phyloP scores from a whole-genome alignment of 2,329 filamentous ascomycete genomes.

The Grosmannia penicillata region DNA sequence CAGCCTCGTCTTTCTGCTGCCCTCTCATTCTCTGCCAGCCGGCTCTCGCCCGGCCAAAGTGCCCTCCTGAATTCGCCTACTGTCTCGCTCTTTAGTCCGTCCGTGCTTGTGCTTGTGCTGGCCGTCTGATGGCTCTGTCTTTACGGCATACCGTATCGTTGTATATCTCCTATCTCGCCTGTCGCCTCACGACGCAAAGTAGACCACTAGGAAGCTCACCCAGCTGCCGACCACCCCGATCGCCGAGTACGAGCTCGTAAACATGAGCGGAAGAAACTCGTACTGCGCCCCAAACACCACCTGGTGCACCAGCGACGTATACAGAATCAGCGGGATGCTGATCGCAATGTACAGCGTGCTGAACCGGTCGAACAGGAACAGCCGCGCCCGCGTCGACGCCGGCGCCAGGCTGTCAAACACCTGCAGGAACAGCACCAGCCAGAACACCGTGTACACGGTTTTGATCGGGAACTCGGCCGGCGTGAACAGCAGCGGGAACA shows the following conservation, averaged over 20 bases:
- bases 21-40: slow-evolving; percentile 10
- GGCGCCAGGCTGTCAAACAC: slow-evolving; percentile 80
- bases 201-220: slow-evolving; percentile 87
- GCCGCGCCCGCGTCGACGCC: slow-evolving; percentile 60
- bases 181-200: slow-evolving; percentile 45
- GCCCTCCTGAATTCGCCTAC: no score
- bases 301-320: slow-evolving; percentile 73
- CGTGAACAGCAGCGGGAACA: slow-evolving; percentile 90
- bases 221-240: slow-evolving; percentile 93
- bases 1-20: background rate
- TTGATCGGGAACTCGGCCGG: slow-evolving; percentile 88
- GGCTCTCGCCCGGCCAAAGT: no score
- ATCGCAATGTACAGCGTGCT: slow-evolving; percentile 79
- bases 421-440: slow-evolving; percentile 75
- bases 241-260: slow-evolving; percentile 87
- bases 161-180: background rate
- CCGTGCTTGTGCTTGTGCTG: no score
- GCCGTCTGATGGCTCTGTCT: background rate
- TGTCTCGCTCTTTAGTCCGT: no score
- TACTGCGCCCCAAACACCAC: slow-evolving; percentile 69
- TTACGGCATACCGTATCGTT: background rate
- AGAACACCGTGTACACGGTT: slow-evolving; percentile 80
- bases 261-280: slow-evolving; percentile 93
- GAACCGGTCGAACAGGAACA: slow-evolving; percentile 86
- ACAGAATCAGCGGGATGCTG: slow-evolving; percentile 76